A percentile compares a stretch with the other conserved stretches of the same genome.
Evolutionary conservation across 164 flowering plant species (phyloP).

Genomic region (Euptelea pleiosperma): DNA sequence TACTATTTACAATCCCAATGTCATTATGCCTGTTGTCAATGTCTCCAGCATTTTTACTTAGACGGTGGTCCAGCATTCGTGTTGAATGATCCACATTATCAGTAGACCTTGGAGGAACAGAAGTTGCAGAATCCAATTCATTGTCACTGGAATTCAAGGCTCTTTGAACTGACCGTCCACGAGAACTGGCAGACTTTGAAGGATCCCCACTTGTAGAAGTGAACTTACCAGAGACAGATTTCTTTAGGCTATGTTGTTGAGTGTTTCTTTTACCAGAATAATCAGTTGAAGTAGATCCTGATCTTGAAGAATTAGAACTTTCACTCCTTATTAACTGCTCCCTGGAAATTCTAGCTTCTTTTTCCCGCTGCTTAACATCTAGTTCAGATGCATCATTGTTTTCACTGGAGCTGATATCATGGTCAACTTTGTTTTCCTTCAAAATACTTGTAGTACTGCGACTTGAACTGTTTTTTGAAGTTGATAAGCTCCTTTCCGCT

Average conservation of each 20-base stretch:
- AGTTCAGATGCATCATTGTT: neutral
- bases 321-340: neutral
- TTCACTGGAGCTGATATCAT: constrained; percentile 3
- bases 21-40: no score
- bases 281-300: constrained; percentile 7
- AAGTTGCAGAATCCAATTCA: no score
- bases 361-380: neutral
- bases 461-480: neutral
- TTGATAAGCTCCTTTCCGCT: neutral
- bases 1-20: no score
- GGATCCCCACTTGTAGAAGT: constrained; percentile 1
- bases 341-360: neutral
- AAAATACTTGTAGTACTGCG: neutral
- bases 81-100: no score
- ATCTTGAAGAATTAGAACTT: constrained; percentile 8
- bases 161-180: no score
- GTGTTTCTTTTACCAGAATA: constrained; percentile 10
- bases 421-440: neutral
- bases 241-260: neutral
- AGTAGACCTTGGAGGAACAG: no score
- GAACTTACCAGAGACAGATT: neutral
- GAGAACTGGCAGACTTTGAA: neutral
- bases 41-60: no score
- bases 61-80: no score
- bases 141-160: no score